A percentile compares a stretch with the other conserved stretches of the same genome.
Conservation (phyloP, 73 alveolate genomes). For the Paramecium biaurelia region DNA sequence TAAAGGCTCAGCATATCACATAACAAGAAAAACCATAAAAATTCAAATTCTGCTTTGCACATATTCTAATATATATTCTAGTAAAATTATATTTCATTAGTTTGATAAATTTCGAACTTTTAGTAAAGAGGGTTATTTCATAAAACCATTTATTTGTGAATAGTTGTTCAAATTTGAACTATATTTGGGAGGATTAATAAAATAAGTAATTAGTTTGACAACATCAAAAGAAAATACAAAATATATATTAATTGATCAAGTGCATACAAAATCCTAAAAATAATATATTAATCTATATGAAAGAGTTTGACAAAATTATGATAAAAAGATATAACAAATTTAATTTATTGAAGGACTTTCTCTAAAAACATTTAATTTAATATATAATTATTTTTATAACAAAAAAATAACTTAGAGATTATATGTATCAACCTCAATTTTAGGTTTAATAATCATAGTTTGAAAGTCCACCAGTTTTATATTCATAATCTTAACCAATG, state of each 20-base stretch:
- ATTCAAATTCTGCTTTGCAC: neutral
- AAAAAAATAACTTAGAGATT: neutral
- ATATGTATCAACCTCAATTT: neutral
- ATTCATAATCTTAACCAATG: conserved; percentile 37
- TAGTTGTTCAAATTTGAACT: no score
- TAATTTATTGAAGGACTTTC: neutral
- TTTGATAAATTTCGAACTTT: neutral
- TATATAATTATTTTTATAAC: neutral
- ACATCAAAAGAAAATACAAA: no score
- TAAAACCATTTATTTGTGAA: neutral
- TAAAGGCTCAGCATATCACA: neutral
- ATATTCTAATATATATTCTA: neutral
- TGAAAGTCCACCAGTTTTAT: conserved; percentile 20
- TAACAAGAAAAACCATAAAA: neutral
- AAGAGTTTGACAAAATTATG: no score
- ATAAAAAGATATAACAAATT: no score
- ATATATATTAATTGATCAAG: neutral
- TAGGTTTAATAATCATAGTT: conserved; percentile 11
- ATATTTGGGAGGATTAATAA: neutral
- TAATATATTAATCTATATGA: no score
- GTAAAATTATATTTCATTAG: neutral
- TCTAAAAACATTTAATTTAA: neutral
- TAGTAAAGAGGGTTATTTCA: no score
- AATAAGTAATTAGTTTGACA: neutral
- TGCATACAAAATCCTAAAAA: no score